phyloP scores from a whole-genome alignment of 768 basidiomycete species.

The Boletus pseudopeckii region DNA sequence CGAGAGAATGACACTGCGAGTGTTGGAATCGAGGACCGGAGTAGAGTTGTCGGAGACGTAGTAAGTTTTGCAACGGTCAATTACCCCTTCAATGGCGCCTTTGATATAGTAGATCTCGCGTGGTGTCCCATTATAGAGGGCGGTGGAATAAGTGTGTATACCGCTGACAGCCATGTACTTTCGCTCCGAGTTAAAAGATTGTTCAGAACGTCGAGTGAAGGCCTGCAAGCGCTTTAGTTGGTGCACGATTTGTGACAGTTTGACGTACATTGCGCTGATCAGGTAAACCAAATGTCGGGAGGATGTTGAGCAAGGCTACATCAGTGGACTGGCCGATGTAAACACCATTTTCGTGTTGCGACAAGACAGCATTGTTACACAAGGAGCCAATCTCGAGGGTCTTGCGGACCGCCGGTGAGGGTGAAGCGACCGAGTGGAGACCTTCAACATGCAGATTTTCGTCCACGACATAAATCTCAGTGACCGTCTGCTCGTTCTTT shows the following conservation, averaged over 20 bases:
- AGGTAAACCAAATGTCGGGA: slow-evolving; percentile 59
- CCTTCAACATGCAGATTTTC: slow-evolving; percentile 65
- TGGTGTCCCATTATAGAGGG: slow-evolving; percentile 30
- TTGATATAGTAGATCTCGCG: slow-evolving; percentile 88
- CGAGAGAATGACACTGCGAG: slow-evolving; percentile 60
- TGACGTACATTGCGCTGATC: slow-evolving; percentile 68
- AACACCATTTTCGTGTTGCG: slow-evolving; percentile 62
- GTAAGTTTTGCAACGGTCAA: slow-evolving; percentile 85
- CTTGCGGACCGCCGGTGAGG: slow-evolving; percentile 68
- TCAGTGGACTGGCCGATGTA: slow-evolving; percentile 91
- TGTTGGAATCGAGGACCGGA: slow-evolving; percentile 68
- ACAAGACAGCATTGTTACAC: slow-evolving; percentile 81
- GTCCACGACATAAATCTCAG: slow-evolving; percentile 83
- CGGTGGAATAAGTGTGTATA: slow-evolving; percentile 40
- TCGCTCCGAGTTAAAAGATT: slow-evolving; percentile 89
- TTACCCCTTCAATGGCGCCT: slow-evolving; percentile 85
- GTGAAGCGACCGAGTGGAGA: slow-evolving; percentile 40
- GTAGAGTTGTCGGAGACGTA: slow-evolving; percentile 89
- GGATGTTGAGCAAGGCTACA: slow-evolving; percentile 82
- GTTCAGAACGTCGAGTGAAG: slow-evolving; percentile 72
- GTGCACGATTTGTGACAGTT: neutral
- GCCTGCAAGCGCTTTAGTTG: slow-evolving; percentile 37
- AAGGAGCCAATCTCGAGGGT: slow-evolving; percentile 79
- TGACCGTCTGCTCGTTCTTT: slow-evolving; percentile 94
- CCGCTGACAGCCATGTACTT: slow-evolving; percentile 94